Base-by-base conservation (phyloP, 306 rosid species). In the Elaeagnus macrophylla region DNA sequence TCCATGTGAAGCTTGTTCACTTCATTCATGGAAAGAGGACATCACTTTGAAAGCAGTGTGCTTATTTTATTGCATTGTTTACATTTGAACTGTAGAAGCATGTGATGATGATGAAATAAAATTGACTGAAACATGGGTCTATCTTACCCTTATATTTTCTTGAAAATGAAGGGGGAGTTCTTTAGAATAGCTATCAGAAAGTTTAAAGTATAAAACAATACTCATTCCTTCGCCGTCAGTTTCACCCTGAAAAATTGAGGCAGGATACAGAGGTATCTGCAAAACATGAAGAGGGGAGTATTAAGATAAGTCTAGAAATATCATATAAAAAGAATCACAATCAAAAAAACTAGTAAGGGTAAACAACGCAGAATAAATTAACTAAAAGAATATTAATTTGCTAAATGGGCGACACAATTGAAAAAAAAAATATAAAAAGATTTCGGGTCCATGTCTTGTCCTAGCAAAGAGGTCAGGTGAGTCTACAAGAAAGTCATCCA, bases 221-320 rank as follows among this genome's bases (percentile, higher is more conserved):
- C 84, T 84, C 85, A 83, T 72, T 72, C 99, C 99, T 79, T 93
- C 94, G 16, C 99, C 99, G 61, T 93, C 94, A 1, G 81, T 82
- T 73, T 87, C 99, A 6, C 94, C 96, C 78, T 91, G 96, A 62
- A 93, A 93, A 56, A 93, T 64, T 48, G 94, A 47, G 17, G 94
- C 53, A 1, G 96, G 84, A 65, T 93, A 93, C 74, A 93, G 65
- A 1, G 99, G 99, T 59, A 93, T 65, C 99, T 93, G 72, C 54
- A 75, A 69, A 62, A 48, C 72, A 75, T 39, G 68, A 58, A 51
- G 63, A 45, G 25, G 48, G 42, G 49, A 38, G 58, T 42, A 32
- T 25, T 25, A 61, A 54, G 65, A 61, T 45, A 40, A 69, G 43
- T 49, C 32, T 37, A 52, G 53, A 16, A 38, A 18, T 35, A 51